Conservation (phyloP, 2,329 filamentous ascomycete genomes). For the Aspergillus pseudoglaucus region DNA sequence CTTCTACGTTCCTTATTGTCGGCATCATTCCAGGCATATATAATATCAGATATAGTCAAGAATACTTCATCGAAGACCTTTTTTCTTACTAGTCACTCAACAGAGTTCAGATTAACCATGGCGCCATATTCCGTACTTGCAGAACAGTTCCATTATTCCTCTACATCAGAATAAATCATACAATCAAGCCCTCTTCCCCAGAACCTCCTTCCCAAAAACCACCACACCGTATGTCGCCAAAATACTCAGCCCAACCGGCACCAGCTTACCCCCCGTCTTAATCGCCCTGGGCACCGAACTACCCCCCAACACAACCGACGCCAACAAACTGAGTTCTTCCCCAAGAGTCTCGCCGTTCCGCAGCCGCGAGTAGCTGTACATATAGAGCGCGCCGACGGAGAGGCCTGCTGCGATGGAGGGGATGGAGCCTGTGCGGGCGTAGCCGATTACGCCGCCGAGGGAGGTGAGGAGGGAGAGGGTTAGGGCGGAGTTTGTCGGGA, state of each 20-base stretch:
- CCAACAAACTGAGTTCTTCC: conserved; percentile 79
- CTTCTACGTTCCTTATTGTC: too few relatives aligned
- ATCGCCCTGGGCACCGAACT: conserved; percentile 82
- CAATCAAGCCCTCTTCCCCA: conserved; percentile 22
- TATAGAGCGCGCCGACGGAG: conserved; percentile 72
- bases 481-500: conserved; percentile 58
- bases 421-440: conserved; percentile 73
- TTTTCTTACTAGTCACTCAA: too few relatives aligned
- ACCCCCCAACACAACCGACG: conserved; percentile 76
- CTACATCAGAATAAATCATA: too few relatives aligned
- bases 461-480: conserved; percentile 76
- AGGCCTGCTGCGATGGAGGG: conserved; percentile 81
- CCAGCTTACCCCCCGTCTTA: conserved; percentile 66
- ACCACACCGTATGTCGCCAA: conserved; percentile 72
- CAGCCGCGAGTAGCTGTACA: conserved; percentile 73
- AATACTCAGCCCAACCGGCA: conserved; percentile 72
- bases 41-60: too few relatives aligned
- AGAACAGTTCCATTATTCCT: too few relatives aligned
- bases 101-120: too few relatives aligned
- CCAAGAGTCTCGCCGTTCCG: conserved; percentile 71
- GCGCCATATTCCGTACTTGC: too few relatives aligned
- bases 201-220: conserved; percentile 68
- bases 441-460: conserved; percentile 80
- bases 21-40: too few relatives aligned
- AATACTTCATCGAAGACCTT: too few relatives aligned